phyloP scores from a whole-genome alignment of 352 stramenopile species.

The Pythium rhizo-oryzae region DNA sequence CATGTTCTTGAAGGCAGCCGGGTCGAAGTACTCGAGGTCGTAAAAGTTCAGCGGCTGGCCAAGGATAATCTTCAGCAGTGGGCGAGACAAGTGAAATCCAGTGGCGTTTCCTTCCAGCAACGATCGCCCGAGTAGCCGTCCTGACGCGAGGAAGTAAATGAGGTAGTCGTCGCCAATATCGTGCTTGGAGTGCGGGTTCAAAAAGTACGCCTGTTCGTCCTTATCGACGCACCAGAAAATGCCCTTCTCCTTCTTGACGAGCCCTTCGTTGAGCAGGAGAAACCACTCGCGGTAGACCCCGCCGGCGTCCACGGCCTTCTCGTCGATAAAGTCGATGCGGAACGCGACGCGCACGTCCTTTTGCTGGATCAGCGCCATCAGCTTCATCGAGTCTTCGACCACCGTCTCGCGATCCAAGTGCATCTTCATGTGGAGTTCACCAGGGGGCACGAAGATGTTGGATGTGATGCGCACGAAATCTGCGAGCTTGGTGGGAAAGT shows the following conservation, averaged over 20 bases:
- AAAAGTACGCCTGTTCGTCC: constrained; percentile 38
- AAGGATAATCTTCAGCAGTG: constrained; percentile 94
- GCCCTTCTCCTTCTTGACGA: constrained; percentile 30
- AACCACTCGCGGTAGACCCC: constrained; percentile 76
- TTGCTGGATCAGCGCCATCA: constrained; percentile 31
- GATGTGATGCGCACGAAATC: constrained; percentile 36
- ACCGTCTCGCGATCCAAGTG: constrained; percentile 28
- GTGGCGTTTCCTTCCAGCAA: constrained; percentile 84
- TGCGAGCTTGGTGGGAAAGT: constrained; percentile 45
- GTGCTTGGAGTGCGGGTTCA: constrained; percentile 36
- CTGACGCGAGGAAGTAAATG: constrained; percentile 32
- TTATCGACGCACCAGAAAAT: constrained; percentile 36
- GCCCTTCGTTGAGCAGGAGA: constrained; percentile 40
- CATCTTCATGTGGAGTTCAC: constrained; percentile 33
- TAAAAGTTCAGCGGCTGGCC: constrained; percentile 90
- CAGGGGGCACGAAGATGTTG: constrained; percentile 27
- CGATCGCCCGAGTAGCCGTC: constrained; percentile 33
- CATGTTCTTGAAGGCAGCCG: constrained; percentile 34
- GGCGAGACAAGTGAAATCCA: constrained; percentile 85
- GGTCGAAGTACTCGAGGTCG: constrained; percentile 79
- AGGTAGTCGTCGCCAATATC: constrained; percentile 38
- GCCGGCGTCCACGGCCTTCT: constrained; percentile 62
- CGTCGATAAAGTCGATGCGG: constrained; percentile 62
- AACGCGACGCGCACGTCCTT: constrained; percentile 36
- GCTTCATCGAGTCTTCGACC: constrained; percentile 39